Conservation (phyloP, 495 filamentous ascomycete species). For the Aspergillus panamensis region DNA sequence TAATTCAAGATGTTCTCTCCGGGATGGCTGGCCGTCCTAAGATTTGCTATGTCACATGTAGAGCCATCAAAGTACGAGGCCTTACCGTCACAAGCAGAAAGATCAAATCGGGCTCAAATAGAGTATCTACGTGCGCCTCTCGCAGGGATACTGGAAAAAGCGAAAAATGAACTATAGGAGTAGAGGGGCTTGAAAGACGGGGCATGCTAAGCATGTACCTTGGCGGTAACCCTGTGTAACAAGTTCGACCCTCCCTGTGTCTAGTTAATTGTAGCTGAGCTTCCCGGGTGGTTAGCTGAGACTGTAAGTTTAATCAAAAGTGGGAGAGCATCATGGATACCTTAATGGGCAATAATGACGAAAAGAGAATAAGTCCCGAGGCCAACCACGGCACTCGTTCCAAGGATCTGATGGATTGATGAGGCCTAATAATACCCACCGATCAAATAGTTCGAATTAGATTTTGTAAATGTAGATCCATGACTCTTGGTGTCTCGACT, state of each 20-base stretch:
- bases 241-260: neutral
- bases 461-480: neutral
- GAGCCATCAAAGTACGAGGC: too few species aligned
- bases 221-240: neutral
- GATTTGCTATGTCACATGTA: neutral
- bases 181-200: neutral
- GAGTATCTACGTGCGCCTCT: too few species aligned
- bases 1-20: neutral
- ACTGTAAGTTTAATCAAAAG: neutral
- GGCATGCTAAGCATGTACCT: neutral
- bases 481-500: neutral
- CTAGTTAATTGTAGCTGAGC: neutral
- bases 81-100: too few species aligned
- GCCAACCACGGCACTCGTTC: neutral
- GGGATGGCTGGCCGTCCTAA: neutral
- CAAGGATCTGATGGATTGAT: neutral
- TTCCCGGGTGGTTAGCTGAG: neutral
- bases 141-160: neutral
- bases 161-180: neutral
- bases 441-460: neutral
- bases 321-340: neutral
- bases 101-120: too few species aligned
- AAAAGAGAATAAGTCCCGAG: slow-evolving; percentile 1
- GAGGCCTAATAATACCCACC: neutral
- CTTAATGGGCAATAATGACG: neutral